These are phyloP conservation scores for Xylaria telfairii DNA, from an alignment of 495 filamentous ascomycete species.

Conservation along the genomic window DNA sequence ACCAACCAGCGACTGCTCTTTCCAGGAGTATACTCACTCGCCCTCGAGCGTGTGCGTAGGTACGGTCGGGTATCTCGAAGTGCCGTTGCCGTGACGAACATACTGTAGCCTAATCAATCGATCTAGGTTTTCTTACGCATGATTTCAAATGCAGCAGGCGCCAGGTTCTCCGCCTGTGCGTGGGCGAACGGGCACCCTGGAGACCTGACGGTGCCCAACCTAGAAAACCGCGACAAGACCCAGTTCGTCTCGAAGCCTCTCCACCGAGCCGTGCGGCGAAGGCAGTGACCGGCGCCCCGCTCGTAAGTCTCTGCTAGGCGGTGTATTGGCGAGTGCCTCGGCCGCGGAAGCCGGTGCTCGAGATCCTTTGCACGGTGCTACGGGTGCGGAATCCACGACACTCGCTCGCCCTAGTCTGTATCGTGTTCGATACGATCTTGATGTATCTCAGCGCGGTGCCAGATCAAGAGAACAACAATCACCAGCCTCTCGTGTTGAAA, in stretches of 20 bases:
- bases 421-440: not conserved
- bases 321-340: not conserved
- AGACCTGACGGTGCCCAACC: not conserved
- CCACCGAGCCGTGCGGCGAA: not conserved
- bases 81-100: not conserved
- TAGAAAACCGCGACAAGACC: not conserved
- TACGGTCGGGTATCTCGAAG: not conserved
- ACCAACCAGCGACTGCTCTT: not conserved
- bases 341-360: too few relatives aligned
- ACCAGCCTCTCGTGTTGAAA: not conserved
- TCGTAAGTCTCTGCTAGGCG: not conserved
- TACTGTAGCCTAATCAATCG: not conserved
- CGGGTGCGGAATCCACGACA: not conserved
- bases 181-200: not conserved
- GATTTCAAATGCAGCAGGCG: not conserved
- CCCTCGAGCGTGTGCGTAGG: not conserved
- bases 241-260: not conserved
- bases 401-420: not conserved
- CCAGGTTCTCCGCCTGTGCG: not conserved
- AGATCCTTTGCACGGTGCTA: not conserved
- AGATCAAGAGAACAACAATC: not conserved
- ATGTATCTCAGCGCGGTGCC: not conserved
- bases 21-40: not conserved
- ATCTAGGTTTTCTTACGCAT: not conserved
- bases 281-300: not conserved